Base-by-base conservation (phyloP, 2,329 filamentous ascomycete genomes). In the Aspergillus sp. region DNA sequence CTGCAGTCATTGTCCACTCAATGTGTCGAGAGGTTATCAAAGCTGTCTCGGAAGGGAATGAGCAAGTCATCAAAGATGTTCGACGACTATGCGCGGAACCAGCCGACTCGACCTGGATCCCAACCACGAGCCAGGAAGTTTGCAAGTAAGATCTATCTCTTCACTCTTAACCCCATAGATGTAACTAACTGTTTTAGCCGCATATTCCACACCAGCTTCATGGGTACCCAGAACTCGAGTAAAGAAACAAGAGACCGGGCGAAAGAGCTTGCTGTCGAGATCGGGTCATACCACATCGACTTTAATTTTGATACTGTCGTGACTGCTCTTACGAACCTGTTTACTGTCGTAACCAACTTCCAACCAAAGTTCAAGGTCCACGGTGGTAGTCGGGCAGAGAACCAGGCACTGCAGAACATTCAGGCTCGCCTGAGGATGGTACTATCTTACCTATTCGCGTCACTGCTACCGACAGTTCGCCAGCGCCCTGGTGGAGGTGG, bases 231-330 rank as follows among this genome's bases (percentile, higher is more conserved):
- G 63, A 84, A 88, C 61, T 88, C 87, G 43, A 86, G 84, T 50
- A 75, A 77, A 43, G 88, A 91, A 62, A 92, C 90, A 0, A 78
- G 90, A 9, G 78, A 81, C 47, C 80, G 90, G 27, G 88, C 90
- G 1, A 83, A 83, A 66, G 79, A 82, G 0, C 79, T 93, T 2
- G 70, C 78, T 1, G 66, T 69, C 12, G 71, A 72, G n/a, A 91
- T 93, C 52, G 90, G 90, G 3, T 80, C 84, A 15, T 87, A 91
- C 66, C 91, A 95, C 68, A 80, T 84, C 4, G 84, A 93, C 67
- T 77, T 91, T 45, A 85, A 91, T 66, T 91, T 93, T 56, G 90
- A 93, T 68, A 80, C 81, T 2, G 81, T 87, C 8, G 85, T 86
- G 60, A 77, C 82, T 19, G 83, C 87, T 0, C 77, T 86, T 52